A percentile compares a stretch with the other conserved stretches of the same genome.
phyloP scores from a whole-genome alignment of 2,329 filamentous ascomycete genomes.

The Basipetospora chlamydospora region DNA sequence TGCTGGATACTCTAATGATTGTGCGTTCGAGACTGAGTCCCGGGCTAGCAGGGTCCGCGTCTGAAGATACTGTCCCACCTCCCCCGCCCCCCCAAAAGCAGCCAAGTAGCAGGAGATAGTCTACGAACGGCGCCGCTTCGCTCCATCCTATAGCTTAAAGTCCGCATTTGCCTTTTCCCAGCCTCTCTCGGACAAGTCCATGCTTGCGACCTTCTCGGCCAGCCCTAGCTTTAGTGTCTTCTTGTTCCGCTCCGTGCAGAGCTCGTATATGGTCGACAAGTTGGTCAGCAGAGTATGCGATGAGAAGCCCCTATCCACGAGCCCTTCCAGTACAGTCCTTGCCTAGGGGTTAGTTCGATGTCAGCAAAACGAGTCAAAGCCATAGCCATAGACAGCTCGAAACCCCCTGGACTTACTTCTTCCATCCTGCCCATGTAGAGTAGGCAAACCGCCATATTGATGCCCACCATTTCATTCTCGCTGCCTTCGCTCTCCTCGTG shows the following conservation, averaged over 20 bases:
- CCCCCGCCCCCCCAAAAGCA: too few species aligned
- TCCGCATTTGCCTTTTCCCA: conserved; percentile 60
- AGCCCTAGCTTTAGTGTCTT: conserved; percentile 55
- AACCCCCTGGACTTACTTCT: conserved; percentile 34
- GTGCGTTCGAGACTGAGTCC: too few species aligned
- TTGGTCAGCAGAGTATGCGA: conserved; percentile 83
- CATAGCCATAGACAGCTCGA: not conserved
- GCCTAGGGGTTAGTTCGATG: conserved; percentile 32
- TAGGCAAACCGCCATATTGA: conserved; percentile 74
- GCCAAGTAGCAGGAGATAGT: too few species aligned
- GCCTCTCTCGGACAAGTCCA: conserved; percentile 40
- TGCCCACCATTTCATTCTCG: conserved; percentile 53
- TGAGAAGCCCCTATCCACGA: conserved; percentile 47
- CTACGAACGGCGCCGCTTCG: too few species aligned
- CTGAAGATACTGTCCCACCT: too few species aligned
- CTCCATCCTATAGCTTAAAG: conserved; percentile 76
- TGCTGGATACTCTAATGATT: too few species aligned
- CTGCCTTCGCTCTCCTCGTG: conserved; percentile 20
- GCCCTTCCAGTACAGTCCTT: conserved; percentile 47
- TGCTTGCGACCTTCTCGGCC: conserved; percentile 51
- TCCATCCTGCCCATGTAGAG: conserved; percentile 68
- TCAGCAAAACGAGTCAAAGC: too few species aligned
- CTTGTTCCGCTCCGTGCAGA: conserved; percentile 62
- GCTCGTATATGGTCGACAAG: conserved; percentile 77
- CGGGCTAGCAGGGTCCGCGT: too few species aligned